Evolutionary conservation across 2,329 filamentous ascomycete species (phyloP).

Genomic region (Camillea tinctor): DNA sequence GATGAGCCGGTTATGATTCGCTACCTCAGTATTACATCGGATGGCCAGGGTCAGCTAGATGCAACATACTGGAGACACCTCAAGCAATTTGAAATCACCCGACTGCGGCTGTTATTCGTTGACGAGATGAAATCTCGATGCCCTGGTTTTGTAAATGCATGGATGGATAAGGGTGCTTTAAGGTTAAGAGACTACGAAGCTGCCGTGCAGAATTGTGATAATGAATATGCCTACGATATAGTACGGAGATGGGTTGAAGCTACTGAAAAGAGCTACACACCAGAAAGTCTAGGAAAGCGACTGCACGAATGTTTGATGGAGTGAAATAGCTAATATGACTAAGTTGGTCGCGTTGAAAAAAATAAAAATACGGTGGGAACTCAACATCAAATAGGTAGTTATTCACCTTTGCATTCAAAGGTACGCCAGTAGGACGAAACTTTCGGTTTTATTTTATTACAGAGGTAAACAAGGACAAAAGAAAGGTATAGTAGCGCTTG

Average conservation of each 20-base stretch:
- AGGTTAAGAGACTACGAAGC: slow-evolving; percentile 29
- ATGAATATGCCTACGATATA: slow-evolving; percentile 17
- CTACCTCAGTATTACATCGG: slow-evolving; percentile 3
- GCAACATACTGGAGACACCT: slow-evolving; percentile 16
- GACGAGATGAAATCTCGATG: slow-evolving; percentile 21
- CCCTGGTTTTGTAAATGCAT: slow-evolving; percentile 24
- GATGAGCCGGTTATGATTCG: slow-evolving; percentile 9
- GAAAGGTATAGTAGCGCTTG: too few relatives aligned
- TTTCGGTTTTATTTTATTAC: too few relatives aligned
- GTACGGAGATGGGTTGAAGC: slow-evolving; percentile 27
- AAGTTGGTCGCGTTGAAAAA: background rate
- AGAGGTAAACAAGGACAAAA: too few relatives aligned
- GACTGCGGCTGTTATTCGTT: slow-evolving; percentile 25
- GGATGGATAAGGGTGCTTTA: slow-evolving; percentile 2
- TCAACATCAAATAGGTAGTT: background rate
- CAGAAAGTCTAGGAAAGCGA: slow-evolving; percentile 3
- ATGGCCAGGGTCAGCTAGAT: background rate
- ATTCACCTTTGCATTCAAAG: too few relatives aligned
- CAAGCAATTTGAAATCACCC: slow-evolving; percentile 25
- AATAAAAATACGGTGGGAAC: background rate
- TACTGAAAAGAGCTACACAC: slow-evolving; percentile 11
- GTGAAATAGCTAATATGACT: background rate
- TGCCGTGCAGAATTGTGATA: slow-evolving; percentile 31
- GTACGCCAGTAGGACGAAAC: too few relatives aligned
- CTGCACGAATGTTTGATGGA: slow-evolving; percentile 19